These are phyloP conservation scores for Davidsoniella australis DNA, from an alignment of 2,329 filamentous ascomycete species.

Conservation along the genomic window DNA sequence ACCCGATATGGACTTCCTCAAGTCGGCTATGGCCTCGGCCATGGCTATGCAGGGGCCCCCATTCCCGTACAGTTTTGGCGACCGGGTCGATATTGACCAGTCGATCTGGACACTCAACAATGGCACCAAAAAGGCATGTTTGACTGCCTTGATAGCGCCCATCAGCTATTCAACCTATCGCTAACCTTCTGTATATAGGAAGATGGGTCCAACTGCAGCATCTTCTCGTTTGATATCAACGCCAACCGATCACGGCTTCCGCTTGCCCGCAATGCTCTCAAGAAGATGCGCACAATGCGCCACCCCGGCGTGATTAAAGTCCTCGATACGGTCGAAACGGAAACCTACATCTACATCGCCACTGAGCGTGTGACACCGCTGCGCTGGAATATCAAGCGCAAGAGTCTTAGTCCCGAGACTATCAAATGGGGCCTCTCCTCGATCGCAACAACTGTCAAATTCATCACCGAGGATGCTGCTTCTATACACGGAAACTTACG, in stretches of 20 bases:
- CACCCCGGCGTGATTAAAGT: conserved; percentile 93
- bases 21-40: conserved; percentile 90
- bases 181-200: conserved; percentile 38
- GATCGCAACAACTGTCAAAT: conserved; percentile 80
- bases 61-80: conserved; percentile 84
- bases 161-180: neutral
- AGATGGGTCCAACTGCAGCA: conserved; percentile 84
- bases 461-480: conserved; percentile 83
- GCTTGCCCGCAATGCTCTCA: conserved; percentile 81
- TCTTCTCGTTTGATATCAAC: conserved; percentile 85
- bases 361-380: conserved; percentile 80
- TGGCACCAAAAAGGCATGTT: conserved; percentile 66
- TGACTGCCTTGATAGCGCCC: neutral
- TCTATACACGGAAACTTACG: conserved; percentile 82
- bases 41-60: conserved; percentile 77
- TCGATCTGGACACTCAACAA: conserved; percentile 96
- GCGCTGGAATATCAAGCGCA: conserved; percentile 76
- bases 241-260: conserved; percentile 67
- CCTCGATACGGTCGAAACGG: conserved; percentile 87
- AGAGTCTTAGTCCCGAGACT: conserved; percentile 77
- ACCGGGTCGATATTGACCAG: conserved; percentile 78
- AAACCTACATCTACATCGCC: conserved; percentile 88
- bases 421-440: conserved; percentile 91
- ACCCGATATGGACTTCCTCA: conserved; percentile 80
- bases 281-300: conserved; percentile 80